phyloP scores from a whole-genome alignment of 2,329 filamentous ascomycete genomes.

The Albifimbria verrucaria region DNA sequence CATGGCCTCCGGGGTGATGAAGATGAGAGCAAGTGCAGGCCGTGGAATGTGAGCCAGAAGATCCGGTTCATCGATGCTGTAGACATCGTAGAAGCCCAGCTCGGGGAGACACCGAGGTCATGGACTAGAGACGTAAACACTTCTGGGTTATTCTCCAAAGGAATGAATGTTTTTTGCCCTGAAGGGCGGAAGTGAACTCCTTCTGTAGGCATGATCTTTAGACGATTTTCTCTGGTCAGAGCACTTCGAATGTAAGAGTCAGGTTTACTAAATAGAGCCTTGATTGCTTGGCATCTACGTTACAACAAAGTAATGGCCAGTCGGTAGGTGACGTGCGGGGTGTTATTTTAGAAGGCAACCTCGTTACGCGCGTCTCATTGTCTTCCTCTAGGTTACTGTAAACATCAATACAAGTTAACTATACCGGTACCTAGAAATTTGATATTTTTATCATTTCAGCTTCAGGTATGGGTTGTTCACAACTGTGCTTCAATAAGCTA shows the following conservation, averaged over 20 bases:
- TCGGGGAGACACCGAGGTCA: slow-evolving; percentile 66
- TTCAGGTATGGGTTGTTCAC: too few species aligned
- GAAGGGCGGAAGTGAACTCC: slow-evolving; percentile 23
- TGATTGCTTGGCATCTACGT: too few species aligned
- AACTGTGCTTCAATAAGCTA: too few species aligned
- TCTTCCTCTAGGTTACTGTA: background rate
- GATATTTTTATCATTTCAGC: too few species aligned
- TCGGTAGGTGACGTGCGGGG: background rate
- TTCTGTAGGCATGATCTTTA: slow-evolving; percentile 21
- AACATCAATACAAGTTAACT: background rate
- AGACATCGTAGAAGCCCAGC: slow-evolving; percentile 78
- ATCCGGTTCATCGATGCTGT: slow-evolving; percentile 71
- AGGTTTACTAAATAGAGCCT: too few species aligned
- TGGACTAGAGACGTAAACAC: slow-evolving; percentile 72
- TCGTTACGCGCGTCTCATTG: background rate
- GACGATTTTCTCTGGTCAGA: background rate
- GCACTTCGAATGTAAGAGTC: too few species aligned
- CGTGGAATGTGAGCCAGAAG: slow-evolving; percentile 71
- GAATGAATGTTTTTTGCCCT: slow-evolving; percentile 34
- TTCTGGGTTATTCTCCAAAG: slow-evolving; percentile 64
- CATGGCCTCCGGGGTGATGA: slow-evolving; percentile 65
- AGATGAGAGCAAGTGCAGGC: slow-evolving; percentile 71
- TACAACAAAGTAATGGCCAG: too few species aligned
- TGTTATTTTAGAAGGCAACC: background rate
- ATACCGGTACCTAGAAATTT: too few species aligned